phyloP scores from a whole-genome alignment of 2,329 filamentous ascomycete species.

The Dactylonectria estremocensis region DNA sequence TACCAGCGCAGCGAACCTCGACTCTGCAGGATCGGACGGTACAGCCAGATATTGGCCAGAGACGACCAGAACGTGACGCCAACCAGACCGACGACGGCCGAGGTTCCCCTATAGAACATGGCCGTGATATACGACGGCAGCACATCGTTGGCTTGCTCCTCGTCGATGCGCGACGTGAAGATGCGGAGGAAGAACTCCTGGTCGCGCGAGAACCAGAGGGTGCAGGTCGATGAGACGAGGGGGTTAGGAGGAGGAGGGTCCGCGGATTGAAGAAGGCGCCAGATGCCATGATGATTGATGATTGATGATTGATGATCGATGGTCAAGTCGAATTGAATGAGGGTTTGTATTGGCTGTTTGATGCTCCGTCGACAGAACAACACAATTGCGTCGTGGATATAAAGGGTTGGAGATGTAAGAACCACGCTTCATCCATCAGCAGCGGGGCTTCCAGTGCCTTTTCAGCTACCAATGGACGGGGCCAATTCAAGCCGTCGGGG shows the following conservation, averaged over 20 bases:
- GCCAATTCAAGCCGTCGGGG: too few species aligned
- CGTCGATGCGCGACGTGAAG: slow-evolving; percentile 50
- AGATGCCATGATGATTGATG: slow-evolving; percentile 53
- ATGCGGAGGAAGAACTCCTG: slow-evolving; percentile 60
- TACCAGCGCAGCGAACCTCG: slow-evolving; percentile 53
- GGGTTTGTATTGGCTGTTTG: neutral
- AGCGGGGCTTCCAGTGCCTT: neutral
- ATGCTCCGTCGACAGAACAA: neutral
- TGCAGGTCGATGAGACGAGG: slow-evolving; percentile 63
- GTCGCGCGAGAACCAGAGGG: slow-evolving; percentile 62
- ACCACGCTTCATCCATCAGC: neutral
- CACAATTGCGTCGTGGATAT: neutral
- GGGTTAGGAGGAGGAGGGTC: slow-evolving; percentile 58
- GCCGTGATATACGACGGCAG: slow-evolving; percentile 60
- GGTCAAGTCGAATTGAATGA: neutral
- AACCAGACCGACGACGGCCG: slow-evolving; percentile 53
- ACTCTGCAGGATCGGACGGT: slow-evolving; percentile 41
- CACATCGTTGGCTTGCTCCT: slow-evolving; percentile 52
- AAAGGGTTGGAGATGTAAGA: neutral
- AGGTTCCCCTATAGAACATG: slow-evolving; percentile 58
- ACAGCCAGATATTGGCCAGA: slow-evolving; percentile 45
- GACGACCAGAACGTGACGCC: slow-evolving; percentile 53
- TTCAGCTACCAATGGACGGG: neutral
- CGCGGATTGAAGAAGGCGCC: slow-evolving; percentile 56
- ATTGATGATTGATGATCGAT: neutral